Conservation (phyloP, 768 basidiomycete species). For the Mycena albidolilacea region DNA sequence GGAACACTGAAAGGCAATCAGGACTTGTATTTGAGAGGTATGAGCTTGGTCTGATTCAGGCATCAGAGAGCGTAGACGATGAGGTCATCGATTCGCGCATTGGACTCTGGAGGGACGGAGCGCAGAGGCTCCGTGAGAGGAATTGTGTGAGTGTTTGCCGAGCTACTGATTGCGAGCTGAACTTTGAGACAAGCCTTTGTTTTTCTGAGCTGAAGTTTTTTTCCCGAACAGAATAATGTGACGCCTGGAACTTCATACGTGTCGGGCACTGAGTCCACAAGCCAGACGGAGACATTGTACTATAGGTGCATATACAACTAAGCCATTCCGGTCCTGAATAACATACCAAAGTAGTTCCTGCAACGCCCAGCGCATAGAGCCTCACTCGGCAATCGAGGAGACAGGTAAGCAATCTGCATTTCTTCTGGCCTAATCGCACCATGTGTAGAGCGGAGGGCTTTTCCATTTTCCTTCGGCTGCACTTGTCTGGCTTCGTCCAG, state of each 20-base stretch:
- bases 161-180: too few relatives aligned
- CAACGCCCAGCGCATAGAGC: conserved; percentile 11
- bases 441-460: conserved; percentile 42
- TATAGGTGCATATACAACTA: conserved; percentile 28
- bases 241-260: not conserved
- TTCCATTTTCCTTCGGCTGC: conserved; percentile 58
- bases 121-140: too few relatives aligned
- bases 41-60: not conserved
- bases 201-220: too few relatives aligned
- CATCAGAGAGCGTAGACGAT: not conserved
- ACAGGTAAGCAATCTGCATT: conserved; percentile 27
- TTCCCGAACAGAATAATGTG: too few relatives aligned
- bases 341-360: conserved; percentile 1
- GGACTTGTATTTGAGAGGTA: not conserved
- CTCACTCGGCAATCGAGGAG: conserved; percentile 36
- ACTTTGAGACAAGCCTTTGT: too few relatives aligned
- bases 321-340: not conserved
- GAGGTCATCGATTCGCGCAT: not conserved
- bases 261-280: conserved; percentile 28
- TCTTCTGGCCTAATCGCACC: not conserved
- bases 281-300: conserved; percentile 2
- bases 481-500: conserved; percentile 55
- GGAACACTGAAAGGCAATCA: conserved; percentile 1
- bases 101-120: not conserved
- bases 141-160: too few relatives aligned